These are phyloP conservation scores for Trichoderma asperelloides DNA, from an alignment of 495 filamentous ascomycete species.

Conservation along the genomic window DNA sequence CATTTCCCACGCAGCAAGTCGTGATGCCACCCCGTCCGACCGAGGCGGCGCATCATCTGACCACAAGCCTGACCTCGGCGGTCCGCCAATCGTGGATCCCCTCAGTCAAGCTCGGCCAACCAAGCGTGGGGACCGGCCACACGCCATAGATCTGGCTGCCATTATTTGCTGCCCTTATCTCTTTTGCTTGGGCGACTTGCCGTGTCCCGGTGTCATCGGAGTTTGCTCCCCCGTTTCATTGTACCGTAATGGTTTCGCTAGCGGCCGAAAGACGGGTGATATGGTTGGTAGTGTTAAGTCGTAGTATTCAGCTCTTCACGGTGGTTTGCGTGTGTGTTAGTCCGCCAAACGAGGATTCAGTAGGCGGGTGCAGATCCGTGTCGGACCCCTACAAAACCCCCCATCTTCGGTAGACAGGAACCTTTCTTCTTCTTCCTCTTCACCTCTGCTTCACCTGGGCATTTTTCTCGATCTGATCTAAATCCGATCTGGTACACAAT, in stretches of 20 bases:
- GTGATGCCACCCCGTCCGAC: not conserved
- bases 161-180: not conserved
- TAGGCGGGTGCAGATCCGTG: not conserved
- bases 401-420: not conserved
- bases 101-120: not conserved
- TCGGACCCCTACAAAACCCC: not conserved
- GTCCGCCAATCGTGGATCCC: not conserved
- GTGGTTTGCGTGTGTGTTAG: too few relatives aligned
- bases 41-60: constrained; percentile 1
- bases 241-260: not conserved
- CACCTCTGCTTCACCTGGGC: not conserved
- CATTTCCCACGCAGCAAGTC: not conserved
- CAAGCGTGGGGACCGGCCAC: not conserved
- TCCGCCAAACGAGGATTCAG: not conserved
- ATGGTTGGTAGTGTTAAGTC: not conserved
- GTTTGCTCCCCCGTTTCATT: not conserved
- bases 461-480: not conserved
- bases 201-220: not conserved
- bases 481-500: not conserved
- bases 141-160: not conserved
- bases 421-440: not conserved
- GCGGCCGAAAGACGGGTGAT: not conserved
- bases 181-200: not conserved
- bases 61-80: not conserved
- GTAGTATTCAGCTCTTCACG: too few relatives aligned